These are phyloP conservation scores for Lactarius pseudohatsudake DNA, from an alignment of 768 basidiomycete species.

Conservation along the genomic window DNA sequence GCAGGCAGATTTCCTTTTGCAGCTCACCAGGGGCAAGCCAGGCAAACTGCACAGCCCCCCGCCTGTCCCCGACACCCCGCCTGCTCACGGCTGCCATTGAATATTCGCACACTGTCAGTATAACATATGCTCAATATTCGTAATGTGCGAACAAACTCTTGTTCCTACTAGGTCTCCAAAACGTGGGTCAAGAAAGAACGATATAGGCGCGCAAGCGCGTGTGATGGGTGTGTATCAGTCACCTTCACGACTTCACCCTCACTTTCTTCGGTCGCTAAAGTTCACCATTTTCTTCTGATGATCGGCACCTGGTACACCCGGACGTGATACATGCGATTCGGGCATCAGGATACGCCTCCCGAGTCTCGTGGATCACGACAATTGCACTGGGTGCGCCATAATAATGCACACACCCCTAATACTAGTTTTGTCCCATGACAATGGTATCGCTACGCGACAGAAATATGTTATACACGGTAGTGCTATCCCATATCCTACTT, in stretches of 20 bases:
- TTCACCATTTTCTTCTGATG: not conserved
- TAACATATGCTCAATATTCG: not conserved
- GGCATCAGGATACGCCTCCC: not conserved
- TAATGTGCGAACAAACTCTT: not conserved
- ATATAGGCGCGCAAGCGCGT: not conserved
- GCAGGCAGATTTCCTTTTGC: not conserved
- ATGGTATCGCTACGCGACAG: not conserved
- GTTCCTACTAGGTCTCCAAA: not conserved
- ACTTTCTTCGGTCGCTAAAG: not conserved
- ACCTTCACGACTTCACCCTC: not conserved
- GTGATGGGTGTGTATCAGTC: not conserved
- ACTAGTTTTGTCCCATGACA: not conserved
- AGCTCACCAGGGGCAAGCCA: not conserved
- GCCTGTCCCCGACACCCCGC: not conserved
- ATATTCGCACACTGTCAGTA: not conserved
- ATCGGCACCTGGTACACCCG: not conserved
- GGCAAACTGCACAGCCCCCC: not conserved
- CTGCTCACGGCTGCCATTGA: not conserved
- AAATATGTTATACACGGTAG: not conserved
- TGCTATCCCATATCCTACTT: not conserved
- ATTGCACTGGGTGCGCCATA: not conserved
- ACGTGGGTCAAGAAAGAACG: not conserved
- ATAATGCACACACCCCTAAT: not conserved
- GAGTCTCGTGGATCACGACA: not conserved
- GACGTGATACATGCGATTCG: not conserved